Base-by-base conservation (phyloP, 2,329 filamentous ascomycete species). In the Fusarium incarnatum region DNA sequence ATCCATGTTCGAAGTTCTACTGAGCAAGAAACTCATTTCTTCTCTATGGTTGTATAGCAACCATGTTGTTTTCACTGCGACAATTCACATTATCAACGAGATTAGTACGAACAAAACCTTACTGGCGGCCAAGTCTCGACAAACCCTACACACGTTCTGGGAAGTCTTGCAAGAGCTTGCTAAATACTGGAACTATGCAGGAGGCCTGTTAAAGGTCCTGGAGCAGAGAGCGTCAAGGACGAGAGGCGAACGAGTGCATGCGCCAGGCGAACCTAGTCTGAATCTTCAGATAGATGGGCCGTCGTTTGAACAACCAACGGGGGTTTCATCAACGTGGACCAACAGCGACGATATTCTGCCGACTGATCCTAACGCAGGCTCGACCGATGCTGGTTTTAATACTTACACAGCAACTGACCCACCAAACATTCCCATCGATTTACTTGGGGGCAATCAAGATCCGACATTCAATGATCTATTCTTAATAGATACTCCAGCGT, bases 11-110 rank as follows among this genome's bases (percentile, higher is more conserved):
- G 60, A 64, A n/a, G 50, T 18, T 4, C 15, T 64, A 3, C 30
- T 64, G 2, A 37, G 28, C 7, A 48, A 57, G 15, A 40, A 9
- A 3, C 12, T 28, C 0, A 57, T 44, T 1, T 57, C 60, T 7
- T 64, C 44, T 4, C 11, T 64, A 6, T 64, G 60, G 60, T 7
- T 64, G 6, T 64, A 64, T 15, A 64, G 60, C 15, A 64, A 64
- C 8, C 49, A 64, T 22, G 60, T 64, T 7, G 22, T 64, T 0
- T 64, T 64, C 4, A 64, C 60, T 6, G 59, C 60, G 9, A 64
- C 59, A 1, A 64, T 64, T 4, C 46, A 64, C 9, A 64, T 64
- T 6, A 15, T 64, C 6, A 64, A 57, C 9, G 32, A 64, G 18
- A 49, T 64, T 1, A 28, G n/a, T 5, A 64, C 30, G 2, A 30